Conservation (phyloP, 345 rosid species). For the Pugionium cornutum region DNA sequence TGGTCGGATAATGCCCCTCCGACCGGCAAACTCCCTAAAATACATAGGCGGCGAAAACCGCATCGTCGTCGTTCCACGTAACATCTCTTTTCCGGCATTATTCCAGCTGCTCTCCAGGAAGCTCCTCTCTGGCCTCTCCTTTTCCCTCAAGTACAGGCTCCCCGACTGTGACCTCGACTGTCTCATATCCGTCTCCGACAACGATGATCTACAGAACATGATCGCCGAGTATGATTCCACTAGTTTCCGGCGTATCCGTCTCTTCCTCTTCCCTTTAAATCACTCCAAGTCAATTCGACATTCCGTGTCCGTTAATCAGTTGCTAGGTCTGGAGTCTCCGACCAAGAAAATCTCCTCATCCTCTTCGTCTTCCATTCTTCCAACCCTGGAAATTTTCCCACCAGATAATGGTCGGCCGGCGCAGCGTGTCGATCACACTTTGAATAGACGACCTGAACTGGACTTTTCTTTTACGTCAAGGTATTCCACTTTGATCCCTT, state of each 20-base stretch:
- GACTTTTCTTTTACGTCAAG: constrained; percentile 18
- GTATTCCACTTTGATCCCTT: not conserved
- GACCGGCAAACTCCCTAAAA: constrained; percentile 3
- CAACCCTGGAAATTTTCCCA: constrained; percentile 6
- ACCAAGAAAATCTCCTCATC: not conserved
- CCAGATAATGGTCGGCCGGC: not conserved
- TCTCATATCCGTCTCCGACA: constrained; percentile 22
- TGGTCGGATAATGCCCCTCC: constrained; percentile 28
- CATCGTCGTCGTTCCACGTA: constrained; percentile 18
- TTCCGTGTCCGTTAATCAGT: constrained; percentile 11
- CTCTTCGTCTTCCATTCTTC: constrained; percentile 19
- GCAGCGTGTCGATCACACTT: not conserved
- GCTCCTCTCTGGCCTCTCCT: constrained; percentile 19
- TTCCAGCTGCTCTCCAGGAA: constrained; percentile 12
- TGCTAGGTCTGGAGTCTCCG: constrained; percentile 20
- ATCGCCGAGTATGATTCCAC: constrained; percentile 22
- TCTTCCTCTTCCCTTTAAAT: constrained; percentile 30
- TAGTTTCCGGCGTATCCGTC: constrained; percentile 11
- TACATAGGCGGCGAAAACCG: constrained; percentile 26
- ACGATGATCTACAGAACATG: constrained; percentile 31
- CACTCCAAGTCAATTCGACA: not conserved
- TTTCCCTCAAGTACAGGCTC: constrained; percentile 31
- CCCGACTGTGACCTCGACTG: constrained; percentile 29
- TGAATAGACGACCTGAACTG: not conserved
- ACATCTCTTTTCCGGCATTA: constrained; percentile 6